Conservation (phyloP, 83 land plant species). For the Larix sibirica region DNA sequence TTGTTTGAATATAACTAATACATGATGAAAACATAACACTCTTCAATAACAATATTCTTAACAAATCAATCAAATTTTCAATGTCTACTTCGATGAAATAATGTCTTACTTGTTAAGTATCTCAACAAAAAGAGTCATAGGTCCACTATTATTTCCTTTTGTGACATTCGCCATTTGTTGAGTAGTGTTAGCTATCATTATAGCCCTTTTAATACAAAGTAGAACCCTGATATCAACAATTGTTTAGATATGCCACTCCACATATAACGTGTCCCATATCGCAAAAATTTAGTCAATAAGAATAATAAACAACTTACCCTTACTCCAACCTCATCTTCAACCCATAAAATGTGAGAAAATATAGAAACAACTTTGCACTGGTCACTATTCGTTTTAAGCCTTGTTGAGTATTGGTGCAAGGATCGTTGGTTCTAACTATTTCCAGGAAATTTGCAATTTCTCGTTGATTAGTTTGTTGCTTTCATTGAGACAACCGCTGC, state of each 20-base stretch:
- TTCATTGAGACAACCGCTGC: no score
- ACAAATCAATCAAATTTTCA: no score
- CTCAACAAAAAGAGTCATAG: slow-evolving; percentile 87
- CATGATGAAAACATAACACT: no score
- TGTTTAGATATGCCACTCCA: no score
- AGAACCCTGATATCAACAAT: slow-evolving; percentile 57
- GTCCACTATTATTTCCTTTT: slow-evolving; percentile 75
- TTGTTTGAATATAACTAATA: no score
- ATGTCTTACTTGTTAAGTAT: slow-evolving; percentile 32
- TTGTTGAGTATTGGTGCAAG: slow-evolving; percentile 68
- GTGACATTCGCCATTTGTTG: slow-evolving; percentile 94
- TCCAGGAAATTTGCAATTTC: no score
- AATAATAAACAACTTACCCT: slow-evolving; percentile 63
- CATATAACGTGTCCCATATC: no score
- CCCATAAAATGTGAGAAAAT: slow-evolving; percentile 98
- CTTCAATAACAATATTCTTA: no score
- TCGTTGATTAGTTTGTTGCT: no score
- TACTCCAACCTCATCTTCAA: slow-evolving; percentile 86
- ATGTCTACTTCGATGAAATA: no score
- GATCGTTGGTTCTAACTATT: no score
- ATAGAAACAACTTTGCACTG: slow-evolving; percentile 96
- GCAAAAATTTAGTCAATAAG: no score
- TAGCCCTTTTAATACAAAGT: slow-evolving; percentile 85
- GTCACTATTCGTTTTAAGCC: slow-evolving; percentile 91
- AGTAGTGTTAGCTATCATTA: slow-evolving; percentile 96